Evolutionary conservation across 129 eudicot species (phyloP), one percentile per base, ranked within the genome.

Genomic region (Artemisia argyi): DNA sequence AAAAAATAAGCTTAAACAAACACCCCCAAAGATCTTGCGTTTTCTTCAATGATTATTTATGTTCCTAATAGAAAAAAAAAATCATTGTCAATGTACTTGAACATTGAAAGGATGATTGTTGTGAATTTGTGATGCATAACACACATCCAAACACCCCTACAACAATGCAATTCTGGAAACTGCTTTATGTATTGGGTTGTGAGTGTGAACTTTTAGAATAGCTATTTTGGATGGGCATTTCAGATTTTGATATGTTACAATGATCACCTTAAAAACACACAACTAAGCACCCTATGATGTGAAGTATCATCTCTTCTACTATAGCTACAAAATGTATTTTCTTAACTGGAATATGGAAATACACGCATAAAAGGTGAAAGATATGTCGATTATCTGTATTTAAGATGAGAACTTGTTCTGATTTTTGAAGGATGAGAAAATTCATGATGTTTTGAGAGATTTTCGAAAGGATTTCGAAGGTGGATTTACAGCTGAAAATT

Each of bases 381-480:
- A 17, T 62, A 26, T 17, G 32, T 14, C 52, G 11, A 18, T 51
- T 32, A 42, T 47, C 24, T 67, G 16, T 52, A 65, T 62, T 47
- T 71, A 22, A 74, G 22, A 30, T 26, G 24, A 58, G 12, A 44
- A 58, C 3, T 55, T 67, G 47, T 60, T 79, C 11, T 67, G 50
- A 58, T 78, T 61, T 72, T 77, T 80, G 72, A 74, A 94, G 99
- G 99, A 86, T 75, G 91, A 88, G 83, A 94, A 90, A 79, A 81
- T 94, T 74, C 93, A 90, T 61, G 79, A 88, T 79, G 86, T 90
- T 47, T 73, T 94, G 82, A 96, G 99, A 74, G 89, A 94, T 84
- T 88, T 88, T 70, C 90, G 84, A 74, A 94, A 88, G 78, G 99
- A 90, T 77, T 94, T 94, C 72, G 99, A 94, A 83, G 97, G 94